Evolutionary conservation across 1,139 yeast species (phyloP).

Genomic region (Kurtzmaniella natalensis): DNA sequence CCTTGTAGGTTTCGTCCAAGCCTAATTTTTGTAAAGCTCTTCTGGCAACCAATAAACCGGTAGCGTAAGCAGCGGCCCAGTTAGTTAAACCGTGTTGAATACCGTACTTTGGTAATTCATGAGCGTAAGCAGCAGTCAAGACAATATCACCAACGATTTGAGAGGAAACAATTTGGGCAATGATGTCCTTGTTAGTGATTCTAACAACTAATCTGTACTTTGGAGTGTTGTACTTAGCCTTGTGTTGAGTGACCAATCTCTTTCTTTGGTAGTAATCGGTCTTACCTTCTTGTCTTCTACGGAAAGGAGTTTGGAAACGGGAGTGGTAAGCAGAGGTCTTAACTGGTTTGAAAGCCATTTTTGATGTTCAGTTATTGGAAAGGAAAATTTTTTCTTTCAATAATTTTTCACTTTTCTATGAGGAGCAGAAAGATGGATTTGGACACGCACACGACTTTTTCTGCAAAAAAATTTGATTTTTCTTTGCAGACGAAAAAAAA

Average conservation of each 20-base stretch:
- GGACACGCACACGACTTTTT: not conserved
- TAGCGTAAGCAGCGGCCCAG: conserved; percentile 99
- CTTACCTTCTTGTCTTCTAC: conserved; percentile 99
- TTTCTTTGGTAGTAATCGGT: conserved; percentile 99
- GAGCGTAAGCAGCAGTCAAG: conserved; percentile 97
- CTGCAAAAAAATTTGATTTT: not conserved
- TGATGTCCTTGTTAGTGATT: conserved; percentile 99
- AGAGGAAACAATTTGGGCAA: conserved; percentile 95
- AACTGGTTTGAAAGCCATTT: conserved; percentile 73
- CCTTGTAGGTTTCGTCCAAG: conserved; percentile 95
- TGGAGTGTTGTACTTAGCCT: conserved; percentile 99
- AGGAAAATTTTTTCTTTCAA: conserved; percentile 6
- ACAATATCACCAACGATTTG: conserved; percentile 97
- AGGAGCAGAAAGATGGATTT: not conserved
- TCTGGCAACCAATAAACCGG: conserved; percentile 98
- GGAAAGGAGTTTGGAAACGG: conserved; percentile 99
- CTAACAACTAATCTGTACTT: conserved; percentile 99
- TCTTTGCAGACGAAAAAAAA: conserved; percentile 1
- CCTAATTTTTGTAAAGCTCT: conserved; percentile 98
- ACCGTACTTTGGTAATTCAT: conserved; percentile 98
- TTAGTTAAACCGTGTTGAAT: conserved; percentile 98
- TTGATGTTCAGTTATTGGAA: conserved; percentile 10
- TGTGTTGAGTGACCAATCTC: conserved; percentile 99
- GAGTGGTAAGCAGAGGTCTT: conserved; percentile 96
- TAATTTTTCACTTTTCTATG: conserved; percentile 2